Evolutionary conservation across 352 stramenopile species (phyloP), one percentile per base, ranked within the genome.

Genomic region (Phytophthora citrophthora): DNA sequence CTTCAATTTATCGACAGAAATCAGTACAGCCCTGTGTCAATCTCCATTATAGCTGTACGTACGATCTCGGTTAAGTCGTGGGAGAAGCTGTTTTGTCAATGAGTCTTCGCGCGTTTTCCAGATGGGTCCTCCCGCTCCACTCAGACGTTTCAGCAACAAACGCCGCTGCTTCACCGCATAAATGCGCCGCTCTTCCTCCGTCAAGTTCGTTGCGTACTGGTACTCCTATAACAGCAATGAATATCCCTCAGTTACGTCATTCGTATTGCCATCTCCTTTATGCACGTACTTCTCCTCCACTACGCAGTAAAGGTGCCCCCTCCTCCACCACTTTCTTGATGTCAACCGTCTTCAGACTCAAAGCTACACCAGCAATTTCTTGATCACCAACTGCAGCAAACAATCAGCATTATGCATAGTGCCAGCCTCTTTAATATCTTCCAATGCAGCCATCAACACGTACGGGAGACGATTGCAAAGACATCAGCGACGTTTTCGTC

Each of bases 41-140:
- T 10, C 6, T 34, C 8, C 27, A 10, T 10, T 13, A 10, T 34
- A 34, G 29, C 9, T 34, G 2, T 34, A 67, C 80, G 26, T 72
- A 91, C 83, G 82, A 32, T 86, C 76, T 65, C 61, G 55, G 31
- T 90, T 95, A 2, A 94, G 76, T 48, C 68, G 68, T 11, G 83
- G 78, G 15, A 93, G 75, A 62, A 93, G 79, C 38, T 84, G 70
- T 56, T 87, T 77, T 0, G 82, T 86, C 10, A 91, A 54, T 20
- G 70, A 68, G 57, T 92, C 81, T 38, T 93, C 85, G 16, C 57
- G 66, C 4, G 79, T 81, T 53, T 78, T 80, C 83, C 87, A 95
- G 32, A 93, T 88, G 6, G 61, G 43, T 9, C 70, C 54, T 6
- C 68, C 64, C 8, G 48, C 60, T 27, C 83, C 82, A 40, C 77